Evolutionary conservation across 495 filamentous ascomycete species (phyloP), one percentile per base, ranked within the genome.

Genomic region (Podospora pseudopauciseta): DNA sequence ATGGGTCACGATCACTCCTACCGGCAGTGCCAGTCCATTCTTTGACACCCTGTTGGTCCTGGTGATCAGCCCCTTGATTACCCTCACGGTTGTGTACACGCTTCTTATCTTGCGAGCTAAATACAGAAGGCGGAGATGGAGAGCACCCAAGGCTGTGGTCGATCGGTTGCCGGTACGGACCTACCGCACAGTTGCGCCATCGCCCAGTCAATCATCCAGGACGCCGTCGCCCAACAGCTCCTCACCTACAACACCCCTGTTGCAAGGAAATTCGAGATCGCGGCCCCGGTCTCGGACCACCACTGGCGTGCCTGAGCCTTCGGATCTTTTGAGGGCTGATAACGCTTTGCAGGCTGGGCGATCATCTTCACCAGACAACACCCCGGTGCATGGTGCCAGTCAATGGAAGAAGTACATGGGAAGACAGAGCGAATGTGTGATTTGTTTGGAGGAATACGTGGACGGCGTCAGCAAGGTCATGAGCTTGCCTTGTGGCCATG

Each of bases 401-500:
- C 73, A 94, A 85, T 87, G 92, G 80, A 89, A 89, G 67, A 91
- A 91, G 70, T 96, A 96, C 73, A 94, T 89, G 75, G 90, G 91
- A 58, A 87, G 91, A 65, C 93, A 97, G 76, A 86, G 91, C 1
- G 95, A 98, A 77, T 99, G 95, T 75, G 95, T 97, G n/a, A 94
- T 99, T 27, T 99, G 95, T 70, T 81, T 98, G 62, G 95, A 99
- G 79, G 96, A 99, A 73, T 99, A 98, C 77, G 83, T 97, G 19
- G 96, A 97, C 77, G 94, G 95, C 32, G 88, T 98, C 72, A 97
- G 93, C 76, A 83, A 87, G 67, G 96, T 99, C 19, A 99, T 99
- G 95, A 97, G 92, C 71, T 81, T 99, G 63, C 95, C 95, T n/a
- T 99, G 95, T 79, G 95, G 95, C 26, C 95, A 99, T 75, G 95